Evolutionary conservation across 257 asterid genomes (phyloP).

Genomic region (Cordia subcordata): DNA sequence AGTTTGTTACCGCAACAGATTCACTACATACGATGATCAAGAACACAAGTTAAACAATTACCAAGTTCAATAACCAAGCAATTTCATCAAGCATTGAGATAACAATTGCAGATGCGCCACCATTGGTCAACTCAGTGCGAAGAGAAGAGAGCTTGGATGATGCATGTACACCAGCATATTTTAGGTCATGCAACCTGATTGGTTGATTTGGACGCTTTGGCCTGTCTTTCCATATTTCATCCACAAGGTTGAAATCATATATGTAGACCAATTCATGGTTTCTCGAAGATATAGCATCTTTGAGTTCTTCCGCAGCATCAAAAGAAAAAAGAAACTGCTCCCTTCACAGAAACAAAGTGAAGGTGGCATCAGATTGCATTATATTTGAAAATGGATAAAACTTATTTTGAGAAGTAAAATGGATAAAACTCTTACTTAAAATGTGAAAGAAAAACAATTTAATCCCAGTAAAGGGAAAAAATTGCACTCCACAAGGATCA

Average conservation of each 20-base stretch:
- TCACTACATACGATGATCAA: neutral
- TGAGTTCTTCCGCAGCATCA: conserved; percentile 89
- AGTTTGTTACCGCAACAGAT: too few relatives aligned
- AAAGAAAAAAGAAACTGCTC: conserved; percentile 95
- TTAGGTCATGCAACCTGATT: conserved; percentile 73
- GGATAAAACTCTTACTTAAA: neutral
- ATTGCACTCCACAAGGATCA: too few relatives aligned
- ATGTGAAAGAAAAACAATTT: neutral
- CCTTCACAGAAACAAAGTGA: conserved; percentile 67
- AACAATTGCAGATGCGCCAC: conserved; percentile 84
- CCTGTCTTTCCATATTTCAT: conserved; percentile 89
- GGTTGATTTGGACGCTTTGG: conserved; percentile 64
- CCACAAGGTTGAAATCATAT: conserved; percentile 81
- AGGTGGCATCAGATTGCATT: conserved; percentile 44
- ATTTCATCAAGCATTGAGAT: conserved; percentile 94
- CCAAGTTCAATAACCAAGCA: conserved; percentile 99
- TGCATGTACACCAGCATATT: conserved; percentile 84
- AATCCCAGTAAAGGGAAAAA: too few relatives aligned
- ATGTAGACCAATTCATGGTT: conserved; percentile 82
- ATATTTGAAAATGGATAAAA: neutral
- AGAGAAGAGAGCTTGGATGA: conserved; percentile 69
- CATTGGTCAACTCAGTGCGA: conserved; percentile 65
- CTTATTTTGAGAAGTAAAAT: neutral
- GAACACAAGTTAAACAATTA: conserved; percentile 20
- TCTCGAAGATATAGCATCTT: conserved; percentile 64